A percentile compares a stretch with the other conserved stretches of the same genome.
Evolutionary conservation across 1,139 yeast genomes (phyloP).

Genomic region (Hansenula sp.): DNA sequence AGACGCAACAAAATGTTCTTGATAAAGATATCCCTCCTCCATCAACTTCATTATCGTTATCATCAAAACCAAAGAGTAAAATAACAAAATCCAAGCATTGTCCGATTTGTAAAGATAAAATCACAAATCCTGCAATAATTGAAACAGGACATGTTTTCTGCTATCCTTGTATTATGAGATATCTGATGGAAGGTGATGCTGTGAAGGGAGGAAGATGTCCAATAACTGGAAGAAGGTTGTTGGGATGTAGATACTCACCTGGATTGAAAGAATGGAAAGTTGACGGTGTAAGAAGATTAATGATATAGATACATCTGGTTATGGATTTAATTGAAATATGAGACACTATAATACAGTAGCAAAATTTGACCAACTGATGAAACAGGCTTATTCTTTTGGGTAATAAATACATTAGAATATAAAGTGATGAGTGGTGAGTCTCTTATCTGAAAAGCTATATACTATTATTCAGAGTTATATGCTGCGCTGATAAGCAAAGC

Average conservation of each 20-base stretch:
- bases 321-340: too few relatives aligned
- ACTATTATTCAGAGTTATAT: too few relatives aligned
- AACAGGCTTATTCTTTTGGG: too few relatives aligned
- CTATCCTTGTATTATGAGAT: conserved; percentile 77
- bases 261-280: conserved; percentile 64
- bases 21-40: conserved; percentile 58
- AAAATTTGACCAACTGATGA: too few relatives aligned
- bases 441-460: too few relatives aligned
- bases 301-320: conserved; percentile 37
- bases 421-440: too few relatives aligned
- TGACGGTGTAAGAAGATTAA: conserved; percentile 68
- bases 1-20: conserved; percentile 45
- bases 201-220: conserved; percentile 79
- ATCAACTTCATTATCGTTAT: too few relatives aligned
- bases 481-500: too few relatives aligned
- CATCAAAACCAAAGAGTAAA: too few relatives aligned
- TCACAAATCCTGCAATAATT: conserved; percentile 78
- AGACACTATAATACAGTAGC: too few relatives aligned
- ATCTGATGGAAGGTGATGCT: conserved; percentile 42
- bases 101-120: conserved; percentile 65
- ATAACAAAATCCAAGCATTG: conserved; percentile 43
- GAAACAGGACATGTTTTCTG: conserved; percentile 93
- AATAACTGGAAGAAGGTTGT: conserved; percentile 65
- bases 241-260: conserved; percentile 68
- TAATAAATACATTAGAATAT: too few relatives aligned